Conservation (phyloP, 192 early-diverging fungal genomes). For the Gaertneriomyces sp. region DNA sequence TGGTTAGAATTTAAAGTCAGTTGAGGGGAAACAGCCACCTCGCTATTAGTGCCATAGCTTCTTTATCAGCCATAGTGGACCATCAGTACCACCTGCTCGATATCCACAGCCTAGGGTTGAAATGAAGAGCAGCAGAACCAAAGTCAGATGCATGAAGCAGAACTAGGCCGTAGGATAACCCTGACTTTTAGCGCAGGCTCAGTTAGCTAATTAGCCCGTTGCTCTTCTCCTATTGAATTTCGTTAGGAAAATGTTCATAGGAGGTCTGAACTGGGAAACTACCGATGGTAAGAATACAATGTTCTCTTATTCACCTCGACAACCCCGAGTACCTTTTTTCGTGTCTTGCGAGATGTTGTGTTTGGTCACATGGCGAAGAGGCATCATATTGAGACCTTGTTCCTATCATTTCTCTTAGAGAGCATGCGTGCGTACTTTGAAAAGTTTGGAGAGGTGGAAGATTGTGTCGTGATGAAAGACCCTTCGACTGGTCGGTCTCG, state of each 20-base stretch:
- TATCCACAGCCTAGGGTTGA: too few relatives aligned
- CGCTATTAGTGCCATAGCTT: too few relatives aligned
- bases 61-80: too few relatives aligned
- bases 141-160: not conserved
- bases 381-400: slow-evolving; percentile 7
- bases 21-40: too few relatives aligned
- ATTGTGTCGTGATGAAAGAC: slow-evolving; percentile 76
- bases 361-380: slow-evolving; percentile 2
- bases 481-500: slow-evolving; percentile 61
- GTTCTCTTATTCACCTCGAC: slow-evolving; percentile 9
- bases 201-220: slow-evolving; percentile 1
- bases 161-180: not conserved
- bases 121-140: too few relatives aligned
- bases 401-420: slow-evolving; percentile 42
- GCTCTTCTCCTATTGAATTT: not conserved
- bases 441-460: slow-evolving; percentile 66
- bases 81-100: too few relatives aligned
- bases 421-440: slow-evolving; percentile 66
- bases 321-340: not conserved
- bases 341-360: not conserved
- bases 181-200: not conserved
- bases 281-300: slow-evolving; percentile 66
- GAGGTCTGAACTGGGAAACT: slow-evolving; percentile 79
- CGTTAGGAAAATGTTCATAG: slow-evolving; percentile 82
- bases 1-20: too few relatives aligned